These are phyloP conservation scores for Metschnikowia lachancei DNA, from an alignment of 805 yeast genomes.

Conservation along the genomic window DNA sequence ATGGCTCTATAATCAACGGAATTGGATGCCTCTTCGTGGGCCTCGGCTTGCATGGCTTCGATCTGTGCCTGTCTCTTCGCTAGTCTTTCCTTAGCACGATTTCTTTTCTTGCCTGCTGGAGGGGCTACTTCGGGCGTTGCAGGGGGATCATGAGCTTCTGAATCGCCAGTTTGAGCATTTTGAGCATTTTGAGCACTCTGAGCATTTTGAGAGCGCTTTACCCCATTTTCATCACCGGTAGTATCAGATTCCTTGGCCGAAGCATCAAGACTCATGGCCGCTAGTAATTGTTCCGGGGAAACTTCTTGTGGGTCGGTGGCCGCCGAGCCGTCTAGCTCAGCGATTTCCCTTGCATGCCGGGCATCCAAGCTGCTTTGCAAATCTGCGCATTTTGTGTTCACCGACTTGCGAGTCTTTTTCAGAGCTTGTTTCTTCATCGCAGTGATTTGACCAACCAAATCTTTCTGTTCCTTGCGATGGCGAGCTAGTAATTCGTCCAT, in stretches of 20 bases:
- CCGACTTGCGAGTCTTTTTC: slow-evolving; percentile 71
- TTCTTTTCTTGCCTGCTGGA: slow-evolving; percentile 47
- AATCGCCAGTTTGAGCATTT: neutral
- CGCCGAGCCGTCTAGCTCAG: slow-evolving; percentile 17
- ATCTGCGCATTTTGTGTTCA: slow-evolving; percentile 55
- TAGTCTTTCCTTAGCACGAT: slow-evolving; percentile 80
- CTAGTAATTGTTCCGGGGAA: slow-evolving; percentile 63
- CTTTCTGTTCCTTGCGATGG: slow-evolving; percentile 68
- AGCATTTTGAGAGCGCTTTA: neutral
- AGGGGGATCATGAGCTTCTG: neutral
- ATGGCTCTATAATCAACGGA: slow-evolving; percentile 67
- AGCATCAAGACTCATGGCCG: slow-evolving; percentile 10
- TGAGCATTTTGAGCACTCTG: neutral
- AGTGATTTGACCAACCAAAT: slow-evolving; percentile 63
- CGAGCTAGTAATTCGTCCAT: slow-evolving; percentile 52
- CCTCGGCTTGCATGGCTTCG: slow-evolving; percentile 60
- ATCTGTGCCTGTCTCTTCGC: slow-evolving; percentile 74
- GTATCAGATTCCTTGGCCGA: slow-evolving; percentile 2
- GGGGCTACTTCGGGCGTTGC: slow-evolving; percentile 23
- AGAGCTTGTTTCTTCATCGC: slow-evolving; percentile 81
- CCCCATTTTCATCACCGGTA: neutral
- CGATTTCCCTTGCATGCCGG: slow-evolving; percentile 55
- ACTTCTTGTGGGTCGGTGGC: slow-evolving; percentile 29
- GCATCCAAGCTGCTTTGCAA: slow-evolving; percentile 55
- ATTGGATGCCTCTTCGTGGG: slow-evolving; percentile 62